Evolutionary conservation across 2,329 filamentous ascomycete species (phyloP), one percentile per base, ranked within the genome.

Genomic region (Colletotrichum chrysophilum): DNA sequence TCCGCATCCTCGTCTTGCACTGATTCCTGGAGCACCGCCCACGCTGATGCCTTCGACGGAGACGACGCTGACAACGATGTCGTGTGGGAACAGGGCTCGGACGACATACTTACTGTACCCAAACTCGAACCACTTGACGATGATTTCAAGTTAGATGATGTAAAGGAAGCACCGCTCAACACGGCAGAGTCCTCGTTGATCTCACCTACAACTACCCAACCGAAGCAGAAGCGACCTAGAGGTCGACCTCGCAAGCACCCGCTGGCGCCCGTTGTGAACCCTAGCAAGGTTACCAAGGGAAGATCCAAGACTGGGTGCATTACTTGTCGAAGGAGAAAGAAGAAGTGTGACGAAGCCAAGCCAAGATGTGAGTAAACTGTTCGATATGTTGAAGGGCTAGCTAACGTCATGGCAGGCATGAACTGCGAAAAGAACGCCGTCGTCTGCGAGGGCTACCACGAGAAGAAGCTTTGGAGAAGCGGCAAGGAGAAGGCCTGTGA

Each of bases 351-450:
- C 78, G 92, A 94, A 83, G 89, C 91, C 16, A 93, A 93, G 79
- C 92, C 92, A 64, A 87, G 90, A 81, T 94, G 92, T 93, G 86
- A 86, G 90, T 85, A 28, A 48, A 79, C 14, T 8, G 16, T 21
- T 18, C 18, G 64, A 26, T 9, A 43, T 28, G 60, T 26, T 8
- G 71, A 21, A 62, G 24, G 43, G 24, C 21, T 13, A 32, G 60
- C 74, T 79, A 70, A 78, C 74, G 64, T 74, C 65, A 32, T 83
- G 78, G 72, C 73, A 95, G 94, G 94, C 80, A 89, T 95, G 84
- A 97, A 97, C 80, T 98, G 96, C 81, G 94, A 97, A 85, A 98
- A 98, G 88, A 98, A 98, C 83, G 95, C 95, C 10, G 95, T 98
- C 14, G 92, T 96, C 14, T 98, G 96, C 82, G 95, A 98, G 85